A percentile compares a stretch with the other conserved stretches of the same genome.
Conservation (phyloP, 805 yeast genomes). For the Candida saitoana region DNA sequence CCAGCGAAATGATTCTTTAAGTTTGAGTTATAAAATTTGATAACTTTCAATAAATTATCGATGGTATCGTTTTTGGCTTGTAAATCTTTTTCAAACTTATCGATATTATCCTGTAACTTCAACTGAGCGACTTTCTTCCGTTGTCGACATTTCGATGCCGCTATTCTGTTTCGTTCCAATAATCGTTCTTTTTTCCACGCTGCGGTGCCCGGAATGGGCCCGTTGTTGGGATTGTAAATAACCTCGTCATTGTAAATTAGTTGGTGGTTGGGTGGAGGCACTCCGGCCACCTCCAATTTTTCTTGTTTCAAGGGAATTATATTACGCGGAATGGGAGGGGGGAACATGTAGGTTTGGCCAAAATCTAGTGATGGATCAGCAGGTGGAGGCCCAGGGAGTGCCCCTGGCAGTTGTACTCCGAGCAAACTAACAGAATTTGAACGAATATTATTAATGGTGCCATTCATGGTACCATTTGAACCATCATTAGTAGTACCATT, state of each 20-base stretch:
- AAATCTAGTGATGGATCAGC: slow-evolving; percentile 5
- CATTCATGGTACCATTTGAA: not conserved
- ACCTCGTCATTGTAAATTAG: slow-evolving; percentile 54
- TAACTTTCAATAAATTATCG: slow-evolving; percentile 18
- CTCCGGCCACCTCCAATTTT: slow-evolving; percentile 28
- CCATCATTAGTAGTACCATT: not conserved
- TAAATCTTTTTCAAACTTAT: slow-evolving; percentile 44
- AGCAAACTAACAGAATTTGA: too few species aligned
- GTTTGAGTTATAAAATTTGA: slow-evolving; percentile 17
- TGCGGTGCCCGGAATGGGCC: slow-evolving; percentile 59
- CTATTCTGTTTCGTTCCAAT: slow-evolving; percentile 60
- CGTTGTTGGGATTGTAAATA: slow-evolving; percentile 49
- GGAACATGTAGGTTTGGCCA: slow-evolving; percentile 4
- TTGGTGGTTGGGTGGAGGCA: slow-evolving; percentile 48
- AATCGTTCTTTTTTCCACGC: slow-evolving; percentile 66
- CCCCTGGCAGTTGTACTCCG: not conserved
- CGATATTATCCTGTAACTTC: slow-evolving; percentile 59
- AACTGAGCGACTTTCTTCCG: slow-evolving; percentile 66
- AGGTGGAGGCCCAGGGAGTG: slow-evolving; percentile 10
- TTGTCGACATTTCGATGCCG: slow-evolving; percentile 66
- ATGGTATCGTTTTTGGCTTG: slow-evolving; percentile 17
- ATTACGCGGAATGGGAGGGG: slow-evolving; percentile 14
- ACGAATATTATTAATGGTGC: not conserved
- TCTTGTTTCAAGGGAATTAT: not conserved
- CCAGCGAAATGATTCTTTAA: slow-evolving; percentile 15